Evolutionary conservation across 345 rosid genomes (phyloP), one percentile per base, ranked within the genome.

Genomic region (Pistacia integerrima): DNA sequence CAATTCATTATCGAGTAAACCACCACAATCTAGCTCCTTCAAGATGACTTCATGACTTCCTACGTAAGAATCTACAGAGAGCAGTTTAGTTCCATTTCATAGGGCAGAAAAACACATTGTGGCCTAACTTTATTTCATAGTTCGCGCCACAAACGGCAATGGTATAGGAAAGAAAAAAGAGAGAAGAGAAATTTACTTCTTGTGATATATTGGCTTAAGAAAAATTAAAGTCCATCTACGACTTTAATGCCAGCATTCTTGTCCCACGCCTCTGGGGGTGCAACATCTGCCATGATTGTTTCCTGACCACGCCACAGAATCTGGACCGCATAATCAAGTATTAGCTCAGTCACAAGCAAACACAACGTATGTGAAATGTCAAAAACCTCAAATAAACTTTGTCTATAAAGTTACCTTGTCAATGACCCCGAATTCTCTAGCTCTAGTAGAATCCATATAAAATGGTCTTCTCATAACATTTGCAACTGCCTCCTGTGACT

Each of bases 341-440:
- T 48, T 20, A 63, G 17, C 25, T 28, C 73, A 48, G 66, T 73
- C 17, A 11, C 3, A 30, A 0, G 64, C 36, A 18, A 46, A 10
- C 56, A 36, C 54, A 63, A 3, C 25, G 44, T 33, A 35, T 52
- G 8, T 51, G 41, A 44, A 52, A 72, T 33, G 30, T 48, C 51
- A 5, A 11, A 16, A n/a, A 51, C 25, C 20, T 25, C n/a, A 25
- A 25, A 16, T 20, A 51, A 58, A 57, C 10, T 41, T 30, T 12
- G 20, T 11, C 8, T 30, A 44, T 36, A 5, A 65, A 73, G 85
- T 78, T 75, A 95, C 98, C 87, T 79, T 87, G 83, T 93, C 99
- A 77, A 93, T 82, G 79, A 93, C 96, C 41, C 99, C 99, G 79
- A 91, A 95, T 76, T 92, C 96, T 81, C 82, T 85, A 67, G 98